Percentiles rank a stretch among this genome's conserved stretches.
Conservation (phyloP, 257 asterid genomes). For the Lantana camara region DNA sequence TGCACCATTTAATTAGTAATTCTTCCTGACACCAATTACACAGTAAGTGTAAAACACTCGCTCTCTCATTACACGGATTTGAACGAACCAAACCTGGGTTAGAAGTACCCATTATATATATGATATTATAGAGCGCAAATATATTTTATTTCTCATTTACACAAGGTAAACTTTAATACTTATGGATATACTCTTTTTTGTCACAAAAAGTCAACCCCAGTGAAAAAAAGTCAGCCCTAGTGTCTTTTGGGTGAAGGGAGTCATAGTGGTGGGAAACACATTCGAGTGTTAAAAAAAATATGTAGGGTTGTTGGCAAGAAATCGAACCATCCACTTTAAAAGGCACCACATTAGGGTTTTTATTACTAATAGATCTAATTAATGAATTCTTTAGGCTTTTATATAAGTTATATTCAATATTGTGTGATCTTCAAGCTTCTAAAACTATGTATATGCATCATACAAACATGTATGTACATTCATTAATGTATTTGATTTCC, state of each 20-base stretch:
- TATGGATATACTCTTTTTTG: too few relatives aligned
- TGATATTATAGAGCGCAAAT: too few relatives aligned
- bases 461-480: too few relatives aligned
- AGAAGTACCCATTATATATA: too few relatives aligned
- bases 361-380: neutral
- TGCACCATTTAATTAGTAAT: too few relatives aligned
- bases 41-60: too few relatives aligned
- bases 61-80: too few relatives aligned
- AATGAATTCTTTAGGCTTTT: neutral
- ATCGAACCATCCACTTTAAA: neutral
- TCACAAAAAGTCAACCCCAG: constrained; percentile 46
- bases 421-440: neutral
- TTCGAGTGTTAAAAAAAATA: constrained; percentile 37
- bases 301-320: constrained; percentile 33
- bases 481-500: too few relatives aligned
- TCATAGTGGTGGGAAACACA: constrained; percentile 40
- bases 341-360: neutral
- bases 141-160: too few relatives aligned
- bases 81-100: too few relatives aligned
- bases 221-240: constrained; percentile 38
- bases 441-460: neutral
- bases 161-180: too few relatives aligned
- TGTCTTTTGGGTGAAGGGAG: constrained; percentile 39
- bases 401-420: neutral
- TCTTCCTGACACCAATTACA: too few relatives aligned